phyloP scores from a whole-genome alignment of 179 eudicot genomes.

The Gypsophila paniculata region DNA sequence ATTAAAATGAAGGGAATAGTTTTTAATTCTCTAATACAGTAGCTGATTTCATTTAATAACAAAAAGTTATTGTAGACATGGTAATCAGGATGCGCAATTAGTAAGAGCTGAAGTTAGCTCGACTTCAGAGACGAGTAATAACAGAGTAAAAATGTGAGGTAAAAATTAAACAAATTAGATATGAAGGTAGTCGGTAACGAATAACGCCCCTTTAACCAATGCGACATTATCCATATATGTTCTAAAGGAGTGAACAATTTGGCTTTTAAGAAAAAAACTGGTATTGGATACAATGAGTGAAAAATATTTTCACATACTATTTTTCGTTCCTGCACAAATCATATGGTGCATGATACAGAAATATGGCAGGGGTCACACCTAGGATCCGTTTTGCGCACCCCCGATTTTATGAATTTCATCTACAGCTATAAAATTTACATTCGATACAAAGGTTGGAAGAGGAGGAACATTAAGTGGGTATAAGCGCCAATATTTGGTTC shows the following conservation, averaged over 20 bases:
- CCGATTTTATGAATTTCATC: conserved; percentile 23
- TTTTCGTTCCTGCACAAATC: background rate
- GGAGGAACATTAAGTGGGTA: conserved; percentile 54
- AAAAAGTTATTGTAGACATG: no score
- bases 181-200: no score
- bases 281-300: conserved; percentile 1
- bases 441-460: conserved; percentile 22
- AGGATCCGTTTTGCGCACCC: conserved; percentile 4
- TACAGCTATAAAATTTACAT: conserved; percentile 38
- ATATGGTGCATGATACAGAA: conserved; percentile 14
- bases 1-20: no score
- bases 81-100: no score
- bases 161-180: no score
- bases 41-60: no score
- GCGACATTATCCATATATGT: background rate
- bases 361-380: background rate
- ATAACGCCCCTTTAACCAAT: no score
- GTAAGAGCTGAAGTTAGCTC: no score
- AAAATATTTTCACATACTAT: background rate
- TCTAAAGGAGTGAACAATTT: background rate
- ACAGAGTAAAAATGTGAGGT: no score
- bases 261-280: background rate
- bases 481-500: conserved; percentile 83
- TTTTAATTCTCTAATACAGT: no score
- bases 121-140: no score